Evolutionary conservation across 78 protist species (phyloP), one percentile per base, ranked within the genome.

Genomic region (Bodo saltans): DNA sequence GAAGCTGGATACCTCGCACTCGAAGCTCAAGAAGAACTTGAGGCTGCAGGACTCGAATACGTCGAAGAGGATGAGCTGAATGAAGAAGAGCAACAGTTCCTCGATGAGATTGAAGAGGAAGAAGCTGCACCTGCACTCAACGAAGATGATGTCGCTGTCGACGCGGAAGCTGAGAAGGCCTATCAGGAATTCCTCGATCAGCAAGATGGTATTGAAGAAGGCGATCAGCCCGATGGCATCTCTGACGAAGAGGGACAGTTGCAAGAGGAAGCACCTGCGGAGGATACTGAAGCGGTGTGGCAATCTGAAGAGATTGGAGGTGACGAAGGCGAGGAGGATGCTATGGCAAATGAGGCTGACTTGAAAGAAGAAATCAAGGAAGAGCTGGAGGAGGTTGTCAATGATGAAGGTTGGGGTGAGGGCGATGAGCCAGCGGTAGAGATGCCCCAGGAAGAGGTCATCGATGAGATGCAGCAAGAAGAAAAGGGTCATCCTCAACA

Each of bases 1-100:
- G 81, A 76, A 12, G 39, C n/a, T 39, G 81, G 69, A 29, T 76
- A 76, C 81, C 81, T 76, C 29, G 81, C 81, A 37, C 4, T 76
- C 69, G 81, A 76, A 25, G 81, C 81, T 2, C 69, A 76, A 27
- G 81, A 76, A 39, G 81, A 76, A 67, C 68, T 3, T 17, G 60
- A 8, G n/a, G 60, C 60, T 17, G 60, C 60, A 8, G 60, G 60
- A 23, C n/a, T 23, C 60, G 60, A 47, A 8, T 47, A 47, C 60
- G 60, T 47, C 60, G 60, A 47, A 8, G 60, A 47, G 60, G 60
- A 17, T 17, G 60, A 8, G n/a, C n/a, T 17, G n/a, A 17, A 47
- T 67, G n/a, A 76, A 2, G 81, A 76, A 28, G 67, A 76, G 39
- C 69, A 4, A 23, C 53, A 47, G 53, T 76, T 76, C 60, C 27